Base-by-base conservation (phyloP, 345 rosid genomes). In the Populus deltoides region DNA sequence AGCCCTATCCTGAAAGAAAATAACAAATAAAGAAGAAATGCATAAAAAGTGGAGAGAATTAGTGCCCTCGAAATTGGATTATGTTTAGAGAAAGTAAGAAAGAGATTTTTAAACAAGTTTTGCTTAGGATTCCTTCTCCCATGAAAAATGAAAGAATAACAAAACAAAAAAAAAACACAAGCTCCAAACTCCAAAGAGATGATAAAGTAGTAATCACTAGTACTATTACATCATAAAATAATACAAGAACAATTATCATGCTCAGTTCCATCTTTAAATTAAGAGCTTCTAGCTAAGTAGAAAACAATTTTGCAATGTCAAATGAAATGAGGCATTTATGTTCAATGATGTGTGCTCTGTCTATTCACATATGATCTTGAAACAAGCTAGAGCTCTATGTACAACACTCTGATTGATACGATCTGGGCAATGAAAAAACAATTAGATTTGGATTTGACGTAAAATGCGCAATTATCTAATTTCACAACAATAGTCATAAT, bases 61-160 rank as follows among this genome's bases (percentile, higher is more conserved):
- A 16, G n/a, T 3, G 55, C 74, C 71, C 47, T 41, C 67, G 39
- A 68, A 51, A 71, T 59, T 83, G 75, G 86, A 84, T 84, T 81
- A 62, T 65, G 74, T 1, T 43, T 27, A 77, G 83, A 78, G 88
- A 71, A 80, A 62, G 68, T 24, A 66, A 24, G 38, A 65, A 59
- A 16, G 73, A 47, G 49, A 71, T 65, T 81, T 69, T 68, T 69
- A 18, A 66, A 74, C 57, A 62, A 57, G 78, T 73, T 59, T 74
- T 61, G 81, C 73, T 73, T 67, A 10, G 77, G 72, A 70, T 73
- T 77, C 77, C 36, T 8, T 53, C 70, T 57, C 51, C 49, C 70
- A 18, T 4, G 78, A 1, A 49, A 68, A 77, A 67, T 31, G 38
- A 41, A 75, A 20, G 43, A 70, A 47, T 36, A 29, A 29, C 27